Evolutionary conservation across 1,284 basidiomycete genomes (phyloP), one percentile per base, ranked within the genome.

Genomic region (Apiotrichum mycotoxinovorans): DNA sequence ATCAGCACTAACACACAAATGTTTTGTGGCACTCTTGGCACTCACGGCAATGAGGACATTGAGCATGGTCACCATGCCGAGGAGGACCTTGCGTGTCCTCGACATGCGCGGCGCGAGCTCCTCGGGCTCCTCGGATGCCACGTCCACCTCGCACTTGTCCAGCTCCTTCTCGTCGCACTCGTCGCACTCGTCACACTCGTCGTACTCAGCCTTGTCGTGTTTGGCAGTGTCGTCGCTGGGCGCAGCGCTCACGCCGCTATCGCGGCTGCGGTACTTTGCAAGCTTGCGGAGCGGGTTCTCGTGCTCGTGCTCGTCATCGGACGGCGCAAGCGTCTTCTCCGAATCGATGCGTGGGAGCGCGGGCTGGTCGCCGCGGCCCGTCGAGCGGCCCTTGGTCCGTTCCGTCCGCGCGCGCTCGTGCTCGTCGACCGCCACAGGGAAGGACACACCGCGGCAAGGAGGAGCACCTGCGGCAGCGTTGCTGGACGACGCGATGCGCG

Each of bases 21-120:
- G 30, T 12, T 30, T 14, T 26, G n/a, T 35, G n/a, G 8, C 2
- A 15, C 5, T 7, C 17, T n/a, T 22, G 15, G 45, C 5, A 56
- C 65, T 61, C 40, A 67, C 66, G 18, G 61, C 60, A 18, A 66
- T 54, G 30, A 68, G 56, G 5, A 66, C 60, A 17, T 61, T 59
- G 33, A 61, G 51, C 63, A 66, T 66, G 54, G 66, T 65, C 11
- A 60, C 58, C 4, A 58, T 25, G 5, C 60, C 65, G 4, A 68
- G 56, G 14, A 63, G 38, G 20, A 64, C 38, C 48, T 55, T 62
- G 33, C 58, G 58, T 20, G 42, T 40, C 30, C 49, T 62, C 10
- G 57, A 51, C 4, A 30, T 37, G 15, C 14, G 26, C 12, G 46
- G 46, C 5, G 46, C 46, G 2, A 17, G 14, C 33, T 22, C 20